Base-by-base conservation (phyloP, 345 rosid genomes). In the Excoecaria cochinchinensis region DNA sequence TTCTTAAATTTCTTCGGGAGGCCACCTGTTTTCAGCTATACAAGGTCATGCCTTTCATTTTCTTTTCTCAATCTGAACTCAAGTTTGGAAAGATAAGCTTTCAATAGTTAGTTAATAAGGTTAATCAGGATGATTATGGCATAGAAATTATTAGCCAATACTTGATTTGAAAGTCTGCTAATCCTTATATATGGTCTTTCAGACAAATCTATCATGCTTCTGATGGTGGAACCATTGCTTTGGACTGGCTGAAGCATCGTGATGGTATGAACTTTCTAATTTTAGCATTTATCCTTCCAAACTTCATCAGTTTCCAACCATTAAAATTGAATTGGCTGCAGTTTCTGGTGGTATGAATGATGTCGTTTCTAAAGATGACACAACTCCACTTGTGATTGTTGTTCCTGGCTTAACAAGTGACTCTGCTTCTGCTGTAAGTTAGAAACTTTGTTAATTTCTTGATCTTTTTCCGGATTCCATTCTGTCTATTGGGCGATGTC, bases 201-300 rank as follows among this genome's bases (percentile, higher is more conserved):
- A 94, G 98, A 73, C 85, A 91, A 56, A 76, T 92, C 10, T 94
- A 89, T 86, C 84, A 71, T 72, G 76, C 89, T 84, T 84, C 90
- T 75, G 98, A 94, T 84, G 98, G 95, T 44, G 97, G 97, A 79
- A 92, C 90, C 40, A 88, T 94, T 76, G 98, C 95, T 73, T 72
- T 94, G 83, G 97, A 92, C 81, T 92, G 98, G 98, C 78, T 94
- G 40, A 67, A 64, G 65, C 86, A 79, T 60, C 84, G 90, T 69
- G 91, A 85, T 76, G 95, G 97, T 91, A 70, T 40, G 47, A 38
- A 46, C 39, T 66, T 68, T 75, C 78, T 46, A 31, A 7, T 3
- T 56, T 56, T 8, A n/a, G 42, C 36, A 12, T 36, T 19, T 22
- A 13, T 21, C 15, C 8, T 57, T 42, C 1, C 24, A 61, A 8